Evolutionary conservation across 176 grass and related monocot genomes (phyloP), one percentile per base, ranked within the genome.

Genomic region (Juncus inflexus): DNA sequence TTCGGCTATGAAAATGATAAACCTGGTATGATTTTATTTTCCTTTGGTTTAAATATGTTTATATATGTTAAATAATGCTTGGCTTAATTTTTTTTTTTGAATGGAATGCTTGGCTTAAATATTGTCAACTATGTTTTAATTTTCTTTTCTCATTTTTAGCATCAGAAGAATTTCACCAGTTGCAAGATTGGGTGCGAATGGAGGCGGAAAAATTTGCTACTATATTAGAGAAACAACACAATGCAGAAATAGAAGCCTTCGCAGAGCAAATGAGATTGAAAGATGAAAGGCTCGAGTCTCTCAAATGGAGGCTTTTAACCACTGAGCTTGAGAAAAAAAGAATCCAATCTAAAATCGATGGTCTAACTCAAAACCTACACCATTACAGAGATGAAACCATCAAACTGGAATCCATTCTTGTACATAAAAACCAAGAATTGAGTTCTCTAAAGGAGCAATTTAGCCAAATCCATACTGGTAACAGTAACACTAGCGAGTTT

Each of bases 211-310:
- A 90, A 84, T 83, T 90, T 73, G 77, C 78, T 10, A 66, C 60
- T 35, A 80, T 90, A 51, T 64, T 90, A 3, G 80, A 82, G 58
- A 74, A 90, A 39, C 80, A 77, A 60, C 91, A 90, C 62, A 9
- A 7, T 12, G 65, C 81, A 35, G 91, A 90, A 77, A 60, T 96
- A 53, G 91, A 96, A 64, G 91, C 91, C 47, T 96, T 96, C 69
- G 83, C 76, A 43, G 91, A 96, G 71, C 91, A 96, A 63, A 73
- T 96, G 52, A 77, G 78, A 35, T 62, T 83, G 51, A 90, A 85
- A 73, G 91, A 90, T 65, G 91, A 85, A 77, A 87, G 84, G 76
- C 78, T 90, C 1, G 87, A 96, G 76, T 74, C 65, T 38, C 72
- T 80, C 50, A 81, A 72, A 55, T 84, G 91, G 81, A 79, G 76